phyloP scores from a whole-genome alignment of 345 rosid genomes.

The Camelina neglecta region DNA sequence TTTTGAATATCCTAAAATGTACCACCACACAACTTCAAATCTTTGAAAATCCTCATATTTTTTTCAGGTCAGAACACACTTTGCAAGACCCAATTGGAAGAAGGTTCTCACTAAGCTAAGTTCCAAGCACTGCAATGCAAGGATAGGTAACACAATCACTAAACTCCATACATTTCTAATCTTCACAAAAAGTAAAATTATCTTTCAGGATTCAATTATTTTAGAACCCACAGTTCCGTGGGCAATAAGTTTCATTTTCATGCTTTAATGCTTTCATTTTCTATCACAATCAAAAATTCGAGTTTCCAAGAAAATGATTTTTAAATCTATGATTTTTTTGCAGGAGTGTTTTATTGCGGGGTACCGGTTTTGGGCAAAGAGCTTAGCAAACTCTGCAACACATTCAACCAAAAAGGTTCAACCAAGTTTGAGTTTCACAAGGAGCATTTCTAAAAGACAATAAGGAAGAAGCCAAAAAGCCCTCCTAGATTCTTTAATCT shows the following conservation, averaged over 20 bases:
- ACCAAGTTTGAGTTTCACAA: slow-evolving; percentile 98
- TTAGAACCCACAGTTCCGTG: slow-evolving; percentile 29
- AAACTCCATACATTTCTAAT: neutral
- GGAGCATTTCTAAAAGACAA: slow-evolving; percentile 70
- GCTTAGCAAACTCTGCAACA: slow-evolving; percentile 85
- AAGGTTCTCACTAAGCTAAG: slow-evolving; percentile 81
- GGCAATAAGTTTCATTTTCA: neutral
- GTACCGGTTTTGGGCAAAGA: slow-evolving; percentile 93
- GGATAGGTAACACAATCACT: slow-evolving; percentile 62
- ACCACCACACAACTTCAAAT: slow-evolving; percentile 19
- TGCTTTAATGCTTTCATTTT: slow-evolving; percentile 21
- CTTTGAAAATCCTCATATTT: neutral
- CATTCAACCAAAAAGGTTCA: slow-evolving; percentile 90
- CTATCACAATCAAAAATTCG: slow-evolving; percentile 23
- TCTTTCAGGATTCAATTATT: slow-evolving; percentile 6
- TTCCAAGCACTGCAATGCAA: slow-evolving; percentile 87
- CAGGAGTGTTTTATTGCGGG: slow-evolving; percentile 99
- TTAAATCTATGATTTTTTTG: neutral
- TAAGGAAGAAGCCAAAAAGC: slow-evolving; percentile 24
- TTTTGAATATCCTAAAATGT: slow-evolving; percentile 23
- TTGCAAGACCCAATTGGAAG: slow-evolving; percentile 97
- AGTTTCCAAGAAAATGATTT: slow-evolving; percentile 5
- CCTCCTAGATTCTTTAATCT: slow-evolving; percentile 34
- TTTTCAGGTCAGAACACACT: slow-evolving; percentile 88
- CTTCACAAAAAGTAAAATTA: slow-evolving; percentile 10